Percentiles rank a stretch among this genome's conserved stretches.
phyloP scores from a whole-genome alignment of 306 rosid species.

The Clitoria ternatea region DNA sequence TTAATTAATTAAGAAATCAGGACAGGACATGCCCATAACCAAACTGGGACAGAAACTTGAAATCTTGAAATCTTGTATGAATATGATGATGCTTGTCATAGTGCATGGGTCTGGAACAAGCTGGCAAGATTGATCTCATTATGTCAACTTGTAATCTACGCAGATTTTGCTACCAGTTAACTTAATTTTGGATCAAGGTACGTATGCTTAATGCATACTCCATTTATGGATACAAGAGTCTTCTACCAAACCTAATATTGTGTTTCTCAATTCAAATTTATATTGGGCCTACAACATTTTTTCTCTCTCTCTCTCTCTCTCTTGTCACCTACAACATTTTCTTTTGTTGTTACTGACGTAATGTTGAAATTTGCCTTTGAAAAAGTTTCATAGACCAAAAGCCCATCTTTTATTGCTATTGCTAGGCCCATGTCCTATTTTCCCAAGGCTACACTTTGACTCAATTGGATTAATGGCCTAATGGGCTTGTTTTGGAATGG shows the following conservation, averaged over 20 bases:
- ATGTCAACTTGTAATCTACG: neutral
- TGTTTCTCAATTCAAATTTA: neutral
- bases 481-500: too few relatives aligned
- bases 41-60: neutral
- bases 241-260: neutral
- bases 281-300: neutral
- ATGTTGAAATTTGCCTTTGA: neutral
- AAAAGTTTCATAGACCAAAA: neutral
- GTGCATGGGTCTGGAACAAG: slow-evolving; percentile 20
- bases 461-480: too few relatives aligned
- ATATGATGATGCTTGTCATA: slow-evolving; percentile 11
- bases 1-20: neutral
- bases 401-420: neutral
- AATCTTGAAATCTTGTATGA: neutral
- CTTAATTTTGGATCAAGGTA: neutral
- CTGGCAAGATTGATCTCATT: slow-evolving; percentile 31
- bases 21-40: slow-evolving; percentile 17
- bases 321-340: neutral
- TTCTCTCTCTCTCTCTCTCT: too few relatives aligned
- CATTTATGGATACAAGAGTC: neutral
- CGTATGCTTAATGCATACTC: neutral
- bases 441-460: too few relatives aligned
- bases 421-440: too few relatives aligned
- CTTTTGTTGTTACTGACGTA: neutral
- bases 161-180: neutral